Conservation (phyloP, 108 stramenopile species). For the Nannochloropsis oceanica region DNA sequence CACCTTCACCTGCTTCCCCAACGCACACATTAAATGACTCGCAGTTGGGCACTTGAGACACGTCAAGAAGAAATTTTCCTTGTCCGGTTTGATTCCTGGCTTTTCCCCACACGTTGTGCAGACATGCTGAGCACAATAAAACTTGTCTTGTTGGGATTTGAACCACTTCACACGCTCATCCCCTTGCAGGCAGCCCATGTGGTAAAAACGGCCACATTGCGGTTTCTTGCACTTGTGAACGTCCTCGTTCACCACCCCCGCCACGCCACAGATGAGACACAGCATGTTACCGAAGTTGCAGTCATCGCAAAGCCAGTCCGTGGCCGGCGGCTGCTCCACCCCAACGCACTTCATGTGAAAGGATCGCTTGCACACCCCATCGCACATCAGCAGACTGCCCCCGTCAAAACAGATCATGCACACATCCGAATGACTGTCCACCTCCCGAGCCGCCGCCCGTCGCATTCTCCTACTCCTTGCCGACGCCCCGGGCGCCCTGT, state of each 20-base stretch:
- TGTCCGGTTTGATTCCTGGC: background rate
- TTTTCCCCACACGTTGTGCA: constrained; percentile 17
- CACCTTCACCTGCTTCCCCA: background rate
- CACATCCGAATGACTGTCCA: constrained; percentile 20
- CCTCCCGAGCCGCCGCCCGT: background rate
- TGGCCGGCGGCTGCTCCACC: constrained; percentile 5
- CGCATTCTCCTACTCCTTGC: background rate
- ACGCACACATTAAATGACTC: background rate
- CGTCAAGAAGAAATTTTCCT: background rate
- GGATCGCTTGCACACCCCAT: constrained; percentile 21
- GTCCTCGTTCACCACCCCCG: background rate
- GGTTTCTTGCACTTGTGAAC: constrained; percentile 16
- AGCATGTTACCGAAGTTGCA: background rate
- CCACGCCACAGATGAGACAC: background rate
- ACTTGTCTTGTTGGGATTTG: constrained; percentile 6
- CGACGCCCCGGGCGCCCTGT: background rate
- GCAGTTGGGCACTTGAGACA: background rate
- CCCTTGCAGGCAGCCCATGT: background rate
- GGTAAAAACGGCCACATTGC: constrained; percentile 28
- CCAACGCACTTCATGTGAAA: constrained; percentile 21
- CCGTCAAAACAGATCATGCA: constrained; percentile 25
- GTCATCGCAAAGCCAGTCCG: constrained; percentile 1
- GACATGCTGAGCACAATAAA: constrained; percentile 25
- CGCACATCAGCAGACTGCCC: constrained; percentile 17
- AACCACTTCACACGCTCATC: background rate